A percentile compares a stretch with the other conserved stretches of the same genome.
These are phyloP conservation scores for Ascochyta rabiei DNA, from an alignment of 2,329 filamentous ascomycete genomes.

Conservation along the genomic window DNA sequence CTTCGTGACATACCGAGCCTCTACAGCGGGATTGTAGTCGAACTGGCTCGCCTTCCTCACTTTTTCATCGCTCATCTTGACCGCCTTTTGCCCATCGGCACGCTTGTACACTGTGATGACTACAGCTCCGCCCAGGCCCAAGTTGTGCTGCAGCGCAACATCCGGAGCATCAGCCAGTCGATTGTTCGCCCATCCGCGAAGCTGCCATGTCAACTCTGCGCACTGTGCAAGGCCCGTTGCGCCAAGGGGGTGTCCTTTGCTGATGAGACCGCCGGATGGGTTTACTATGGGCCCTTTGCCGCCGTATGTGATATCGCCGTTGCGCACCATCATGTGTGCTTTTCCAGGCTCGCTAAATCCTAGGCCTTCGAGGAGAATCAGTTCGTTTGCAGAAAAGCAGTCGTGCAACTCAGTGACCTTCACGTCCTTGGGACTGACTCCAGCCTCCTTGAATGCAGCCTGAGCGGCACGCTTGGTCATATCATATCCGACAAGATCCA, in stretches of 20 bases:
- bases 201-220: conserved; percentile 91
- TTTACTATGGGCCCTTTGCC: conserved; percentile 77
- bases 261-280: conserved; percentile 90
- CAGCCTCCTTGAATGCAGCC: conserved; percentile 74
- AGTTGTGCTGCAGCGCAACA: conserved; percentile 85
- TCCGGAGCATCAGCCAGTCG: conserved; percentile 70
- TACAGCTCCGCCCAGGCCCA: conserved; percentile 86
- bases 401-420: conserved; percentile 92
- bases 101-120: conserved; percentile 89
- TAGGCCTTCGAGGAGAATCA: conserved; percentile 84
- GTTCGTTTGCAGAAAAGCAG: conserved; percentile 94
- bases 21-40: conserved; percentile 89
- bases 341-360: conserved; percentile 78
- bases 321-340: conserved; percentile 86
- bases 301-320: conserved; percentile 89
- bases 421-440: conserved; percentile 68
- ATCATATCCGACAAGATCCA: conserved; percentile 87
- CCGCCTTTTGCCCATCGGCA: conserved; percentile 73
- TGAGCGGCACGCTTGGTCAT: conserved; percentile 78
- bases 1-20: conserved; percentile 84
- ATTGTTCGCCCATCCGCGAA: conserved; percentile 95
- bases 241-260: conserved; percentile 91
- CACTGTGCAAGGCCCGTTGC: conserved; percentile 93
- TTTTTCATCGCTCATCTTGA: conserved; percentile 64
- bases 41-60: conserved; percentile 71